A percentile compares a stretch with the other conserved stretches of the same genome.
These are phyloP conservation scores for Astrothelium macrocarpum DNA, from an alignment of 495 filamentous ascomycete genomes.

Conservation along the genomic window DNA sequence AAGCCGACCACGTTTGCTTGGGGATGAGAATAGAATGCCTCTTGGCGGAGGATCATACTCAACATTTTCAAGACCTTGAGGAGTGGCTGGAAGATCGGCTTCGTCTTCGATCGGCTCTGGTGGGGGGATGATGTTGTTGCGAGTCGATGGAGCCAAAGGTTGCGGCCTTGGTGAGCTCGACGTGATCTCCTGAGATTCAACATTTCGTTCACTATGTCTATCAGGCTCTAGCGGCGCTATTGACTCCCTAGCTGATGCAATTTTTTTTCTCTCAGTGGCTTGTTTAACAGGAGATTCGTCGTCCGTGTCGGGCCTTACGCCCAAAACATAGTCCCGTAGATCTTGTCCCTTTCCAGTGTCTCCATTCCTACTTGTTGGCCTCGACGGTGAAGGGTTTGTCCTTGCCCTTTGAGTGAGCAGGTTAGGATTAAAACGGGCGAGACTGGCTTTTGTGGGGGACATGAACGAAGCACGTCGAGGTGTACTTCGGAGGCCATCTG, in stretches of 20 bases:
- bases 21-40: slow-evolving; percentile 22
- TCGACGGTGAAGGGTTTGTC: slow-evolving; percentile 7
- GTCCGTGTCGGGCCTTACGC: background rate
- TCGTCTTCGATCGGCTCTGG: slow-evolving; percentile 12
- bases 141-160: background rate
- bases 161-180: background rate
- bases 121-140: background rate
- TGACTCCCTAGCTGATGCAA: background rate
- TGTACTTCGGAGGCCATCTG: slow-evolving; percentile 8
- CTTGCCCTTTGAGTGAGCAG: slow-evolving; percentile 14
- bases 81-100: slow-evolving; percentile 17
- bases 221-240: background rate
- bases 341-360: slow-evolving; percentile 13
- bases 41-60: slow-evolving; percentile 18
- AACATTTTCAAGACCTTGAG: background rate
- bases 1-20: slow-evolving; percentile 18
- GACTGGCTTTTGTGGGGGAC: slow-evolving; percentile 27
- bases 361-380: slow-evolving; percentile 8
- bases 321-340: slow-evolving; percentile 12
- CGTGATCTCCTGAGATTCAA: background rate
- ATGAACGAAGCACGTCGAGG: slow-evolving; percentile 23
- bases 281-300: slow-evolving; percentile 9
- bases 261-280: background rate
- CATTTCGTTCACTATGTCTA: too few relatives aligned
- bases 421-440: slow-evolving; percentile 24